phyloP scores from a whole-genome alignment of 495 filamentous ascomycete genomes.

The Zalerion maritima region DNA sequence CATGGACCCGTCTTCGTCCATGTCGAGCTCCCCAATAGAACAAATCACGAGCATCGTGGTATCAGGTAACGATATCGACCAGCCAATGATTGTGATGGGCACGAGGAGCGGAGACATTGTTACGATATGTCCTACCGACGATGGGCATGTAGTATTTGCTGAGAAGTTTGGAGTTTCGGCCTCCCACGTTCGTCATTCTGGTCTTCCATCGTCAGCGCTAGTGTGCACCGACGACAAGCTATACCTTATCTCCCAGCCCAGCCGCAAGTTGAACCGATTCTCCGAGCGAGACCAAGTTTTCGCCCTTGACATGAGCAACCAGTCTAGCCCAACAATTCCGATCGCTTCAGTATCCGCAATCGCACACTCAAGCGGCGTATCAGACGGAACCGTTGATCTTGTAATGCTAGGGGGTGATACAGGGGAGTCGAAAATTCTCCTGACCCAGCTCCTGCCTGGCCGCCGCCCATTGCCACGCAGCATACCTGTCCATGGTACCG shows the following conservation, averaged over 20 bases:
- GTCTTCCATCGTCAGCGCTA: constrained; percentile 8
- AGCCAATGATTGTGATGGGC: constrained; percentile 17
- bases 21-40: constrained; percentile 12
- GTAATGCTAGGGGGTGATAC: too few species aligned
- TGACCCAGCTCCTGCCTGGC: constrained; percentile 32
- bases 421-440: constrained; percentile 30
- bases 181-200: constrained; percentile 8
- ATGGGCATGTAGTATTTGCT: constrained; percentile 2
- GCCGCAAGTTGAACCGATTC: not conserved
- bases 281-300: constrained; percentile 8
- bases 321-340: too few species aligned
- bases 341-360: too few species aligned
- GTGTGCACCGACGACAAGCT: constrained; percentile 17
- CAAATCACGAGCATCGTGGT: constrained; percentile 22
- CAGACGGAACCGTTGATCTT: too few species aligned
- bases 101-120: constrained; percentile 32
- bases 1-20: too few species aligned
- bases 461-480: constrained; percentile 37
- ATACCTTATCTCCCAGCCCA: constrained; percentile 5
- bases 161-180: constrained; percentile 16
- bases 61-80: constrained; percentile 4
- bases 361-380: too few species aligned
- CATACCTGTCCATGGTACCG: constrained; percentile 32
- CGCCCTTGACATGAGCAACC: too few species aligned
- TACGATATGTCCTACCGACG: constrained; percentile 9